These are phyloP conservation scores for Corymbia maculata DNA, from an alignment of 345 rosid genomes.

Conservation along the genomic window DNA sequence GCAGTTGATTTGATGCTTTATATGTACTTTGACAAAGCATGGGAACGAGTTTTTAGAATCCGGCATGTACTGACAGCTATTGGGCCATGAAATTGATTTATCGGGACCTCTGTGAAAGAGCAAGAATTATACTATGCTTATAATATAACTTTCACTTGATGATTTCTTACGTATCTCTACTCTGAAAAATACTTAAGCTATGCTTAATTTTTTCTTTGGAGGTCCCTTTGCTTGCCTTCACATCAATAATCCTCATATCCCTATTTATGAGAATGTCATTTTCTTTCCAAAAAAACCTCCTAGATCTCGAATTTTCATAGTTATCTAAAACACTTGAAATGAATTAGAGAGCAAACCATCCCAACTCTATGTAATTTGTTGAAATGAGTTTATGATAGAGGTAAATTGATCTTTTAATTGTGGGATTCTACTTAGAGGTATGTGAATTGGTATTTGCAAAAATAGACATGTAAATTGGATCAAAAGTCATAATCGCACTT, in stretches of 20 bases:
- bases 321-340: neutral
- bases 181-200: neutral
- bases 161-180: neutral
- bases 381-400: neutral
- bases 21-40: neutral
- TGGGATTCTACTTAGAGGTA: neutral
- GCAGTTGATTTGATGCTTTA: neutral
- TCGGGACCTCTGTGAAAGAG: neutral
- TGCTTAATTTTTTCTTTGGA: neutral
- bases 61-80: rapidly evolving
- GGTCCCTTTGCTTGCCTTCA: neutral
- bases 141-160: neutral
- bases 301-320: neutral
- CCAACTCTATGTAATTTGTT: neutral
- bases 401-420: neutral
- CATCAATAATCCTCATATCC: neutral
- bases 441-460: neutral
- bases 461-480: neutral
- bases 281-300: neutral
- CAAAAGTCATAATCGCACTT: neutral
- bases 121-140: neutral
- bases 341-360: neutral
- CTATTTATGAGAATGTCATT: neutral
- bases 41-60: neutral
- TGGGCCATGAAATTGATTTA: neutral